Conservation (phyloP, 305 asterid species). For the Petunia hybrid region DNA sequence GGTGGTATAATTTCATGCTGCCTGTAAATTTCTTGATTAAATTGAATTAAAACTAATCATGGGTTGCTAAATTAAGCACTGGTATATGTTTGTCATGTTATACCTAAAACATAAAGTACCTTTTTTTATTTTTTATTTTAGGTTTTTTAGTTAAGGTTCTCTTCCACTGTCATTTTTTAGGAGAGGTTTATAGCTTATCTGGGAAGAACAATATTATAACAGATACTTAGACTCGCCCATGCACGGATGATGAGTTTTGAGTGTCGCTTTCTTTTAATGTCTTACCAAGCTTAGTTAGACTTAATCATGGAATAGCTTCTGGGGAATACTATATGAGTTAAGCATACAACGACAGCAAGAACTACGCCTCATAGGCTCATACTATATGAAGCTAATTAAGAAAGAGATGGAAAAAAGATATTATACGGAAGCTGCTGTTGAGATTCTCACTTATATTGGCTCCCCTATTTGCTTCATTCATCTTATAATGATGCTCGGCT, state of each 20-base stretch:
- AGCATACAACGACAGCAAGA: background rate
- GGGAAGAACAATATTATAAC: constrained; percentile 9
- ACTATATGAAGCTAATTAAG: background rate
- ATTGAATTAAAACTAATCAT: constrained; percentile 8
- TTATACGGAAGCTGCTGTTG: constrained; percentile 14
- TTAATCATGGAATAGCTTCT: constrained; percentile 16
- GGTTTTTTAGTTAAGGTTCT: constrained; percentile 9
- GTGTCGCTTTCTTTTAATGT: background rate
- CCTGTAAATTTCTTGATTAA: background rate
- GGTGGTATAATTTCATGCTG: constrained; percentile 11
- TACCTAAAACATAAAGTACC: background rate
- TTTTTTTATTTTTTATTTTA: background rate
- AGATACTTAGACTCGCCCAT: background rate
- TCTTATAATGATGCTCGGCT: constrained; percentile 15
- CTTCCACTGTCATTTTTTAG: constrained; percentile 4
- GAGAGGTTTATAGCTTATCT: constrained; percentile 14
- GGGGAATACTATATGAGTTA: constrained; percentile 4
- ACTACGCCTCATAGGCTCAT: background rate
- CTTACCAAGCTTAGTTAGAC: background rate
- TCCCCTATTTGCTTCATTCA: background rate
- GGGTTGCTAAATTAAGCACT: constrained; percentile 25
- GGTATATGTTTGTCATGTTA: constrained; percentile 2
- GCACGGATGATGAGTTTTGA: background rate
- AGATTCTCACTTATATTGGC: constrained; percentile 10
- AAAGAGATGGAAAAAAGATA: background rate